These are phyloP conservation scores for Pseudisothecium myosuroides DNA, from an alignment of 225 moss, liverwort and hornwort genomes.

Conservation along the genomic window DNA sequence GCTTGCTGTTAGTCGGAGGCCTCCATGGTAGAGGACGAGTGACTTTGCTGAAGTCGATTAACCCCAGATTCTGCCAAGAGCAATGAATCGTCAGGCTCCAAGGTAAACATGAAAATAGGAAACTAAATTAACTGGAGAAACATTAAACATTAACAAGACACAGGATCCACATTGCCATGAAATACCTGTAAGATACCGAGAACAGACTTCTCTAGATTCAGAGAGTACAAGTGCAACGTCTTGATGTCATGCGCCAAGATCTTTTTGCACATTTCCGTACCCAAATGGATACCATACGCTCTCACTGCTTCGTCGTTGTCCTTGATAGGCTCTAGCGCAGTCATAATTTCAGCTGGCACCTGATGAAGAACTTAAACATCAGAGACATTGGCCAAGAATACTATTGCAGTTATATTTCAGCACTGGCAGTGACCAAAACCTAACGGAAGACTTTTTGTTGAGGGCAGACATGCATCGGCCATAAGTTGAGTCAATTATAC, in stretches of 20 bases:
- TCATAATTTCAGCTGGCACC: constrained; percentile 69
- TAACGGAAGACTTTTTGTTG: not conserved
- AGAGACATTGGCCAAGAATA: not conserved
- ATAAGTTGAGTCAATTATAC: not conserved
- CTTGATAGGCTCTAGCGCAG: constrained; percentile 81
- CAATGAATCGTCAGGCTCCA: not conserved
- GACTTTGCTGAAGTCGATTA: constrained; percentile 54
- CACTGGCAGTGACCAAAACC: not conserved
- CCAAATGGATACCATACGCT: constrained; percentile 77
- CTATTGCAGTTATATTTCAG: not conserved
- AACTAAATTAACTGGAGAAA: not conserved
- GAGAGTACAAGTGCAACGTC: constrained; percentile 71
- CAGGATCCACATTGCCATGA: not conserved
- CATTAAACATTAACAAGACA: not conserved
- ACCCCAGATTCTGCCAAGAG: constrained; percentile 56
- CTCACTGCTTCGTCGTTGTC: constrained; percentile 85
- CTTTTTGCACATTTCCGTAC: constrained; percentile 89
- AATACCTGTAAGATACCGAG: constrained; percentile 84
- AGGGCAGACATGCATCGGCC: not conserved
- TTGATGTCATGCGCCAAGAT: constrained; percentile 73
- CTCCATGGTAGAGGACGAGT: constrained; percentile 78
- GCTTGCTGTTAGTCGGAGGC: constrained; percentile 71
- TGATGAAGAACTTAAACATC: not conserved
- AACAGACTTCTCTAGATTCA: constrained; percentile 89
- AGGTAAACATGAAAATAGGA: not conserved